Percentiles rank a stretch among this genome's conserved stretches.
These are phyloP conservation scores for Magnusiomyces suaveolens DNA, from an alignment of 1,139 yeast species.

Conservation along the genomic window DNA sequence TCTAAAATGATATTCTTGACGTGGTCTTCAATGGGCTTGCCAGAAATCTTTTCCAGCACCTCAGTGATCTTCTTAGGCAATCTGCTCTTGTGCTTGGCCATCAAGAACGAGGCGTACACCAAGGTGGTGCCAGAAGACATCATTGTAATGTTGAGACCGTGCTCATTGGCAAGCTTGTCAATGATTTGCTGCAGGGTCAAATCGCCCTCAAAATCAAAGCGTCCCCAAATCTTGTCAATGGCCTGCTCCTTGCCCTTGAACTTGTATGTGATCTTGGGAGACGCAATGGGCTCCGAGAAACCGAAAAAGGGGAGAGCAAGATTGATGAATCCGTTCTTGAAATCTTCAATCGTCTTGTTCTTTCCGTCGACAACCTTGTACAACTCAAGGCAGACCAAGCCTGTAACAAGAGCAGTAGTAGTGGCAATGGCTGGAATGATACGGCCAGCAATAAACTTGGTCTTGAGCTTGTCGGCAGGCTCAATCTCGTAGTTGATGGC, in stretches of 20 bases:
- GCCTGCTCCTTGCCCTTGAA: slow-evolving; percentile 35
- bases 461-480: slow-evolving; percentile 51
- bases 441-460: slow-evolving; percentile 75
- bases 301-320: slow-evolving; percentile 95
- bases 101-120: slow-evolving; percentile 87
- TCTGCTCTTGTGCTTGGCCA: slow-evolving; percentile 84
- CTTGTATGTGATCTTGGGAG: slow-evolving; percentile 69
- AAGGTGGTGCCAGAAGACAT: slow-evolving; percentile 83
- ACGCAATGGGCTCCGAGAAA: slow-evolving; percentile 88
- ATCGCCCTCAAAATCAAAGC: slow-evolving; percentile 75
- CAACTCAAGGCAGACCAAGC: slow-evolving; percentile 82
- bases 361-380: slow-evolving; percentile 74
- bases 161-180: slow-evolving; percentile 65
- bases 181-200: slow-evolving; percentile 67
- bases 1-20: slow-evolving; percentile 74
- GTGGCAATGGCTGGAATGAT: slow-evolving; percentile 98
- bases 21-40: slow-evolving; percentile 71
- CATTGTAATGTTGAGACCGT: slow-evolving; percentile 84
- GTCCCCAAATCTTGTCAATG: slow-evolving; percentile 90
- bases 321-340: slow-evolving; percentile 88
- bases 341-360: slow-evolving; percentile 66
- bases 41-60: slow-evolving; percentile 70
- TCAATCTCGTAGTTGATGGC: slow-evolving; percentile 78
- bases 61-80: slow-evolving; percentile 56
- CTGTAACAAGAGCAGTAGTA: slow-evolving; percentile 93